These are phyloP conservation scores for Silene vulgaris DNA, from an alignment of 179 eudicot genomes.

Conservation along the genomic window DNA sequence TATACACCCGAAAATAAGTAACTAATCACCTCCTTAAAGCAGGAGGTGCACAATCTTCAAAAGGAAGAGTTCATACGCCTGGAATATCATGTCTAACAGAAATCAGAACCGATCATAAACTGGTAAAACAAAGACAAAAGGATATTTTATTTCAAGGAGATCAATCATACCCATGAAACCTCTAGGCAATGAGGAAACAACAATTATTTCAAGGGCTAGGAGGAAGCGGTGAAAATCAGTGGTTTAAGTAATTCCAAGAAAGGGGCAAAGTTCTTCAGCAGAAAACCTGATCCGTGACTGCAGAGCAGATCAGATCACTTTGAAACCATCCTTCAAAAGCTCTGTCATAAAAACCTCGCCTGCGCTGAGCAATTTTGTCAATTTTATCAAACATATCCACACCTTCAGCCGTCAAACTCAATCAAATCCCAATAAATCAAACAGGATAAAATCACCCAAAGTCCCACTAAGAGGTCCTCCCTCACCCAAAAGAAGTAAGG, in stretches of 20 bases:
- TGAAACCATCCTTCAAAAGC: not conserved
- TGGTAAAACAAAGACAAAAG: not conserved
- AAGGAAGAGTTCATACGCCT: not conserved
- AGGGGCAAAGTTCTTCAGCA: too few species aligned
- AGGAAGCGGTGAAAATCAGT: too few species aligned
- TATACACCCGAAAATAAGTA: not conserved
- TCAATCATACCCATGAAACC: not conserved
- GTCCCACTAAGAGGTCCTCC: not conserved
- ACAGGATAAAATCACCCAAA: not conserved
- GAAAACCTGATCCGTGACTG: too few species aligned
- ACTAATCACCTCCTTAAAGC: not conserved
- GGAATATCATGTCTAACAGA: not conserved
- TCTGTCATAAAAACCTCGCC: not conserved
- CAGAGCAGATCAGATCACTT: not conserved
- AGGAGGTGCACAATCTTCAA: slow-evolving; percentile 8
- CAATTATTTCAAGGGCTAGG: too few species aligned
- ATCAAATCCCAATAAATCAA: not conserved
- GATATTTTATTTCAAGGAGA: not conserved
- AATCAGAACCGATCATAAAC: not conserved
- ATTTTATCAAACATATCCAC: not conserved
- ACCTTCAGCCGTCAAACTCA: not conserved
- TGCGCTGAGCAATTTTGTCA: not conserved
- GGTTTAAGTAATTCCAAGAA: too few species aligned
- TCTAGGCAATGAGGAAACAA: too few species aligned
- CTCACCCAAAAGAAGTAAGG: not conserved